Base-by-base conservation (phyloP, 257 asterid species). In the Striga asiatica region DNA sequence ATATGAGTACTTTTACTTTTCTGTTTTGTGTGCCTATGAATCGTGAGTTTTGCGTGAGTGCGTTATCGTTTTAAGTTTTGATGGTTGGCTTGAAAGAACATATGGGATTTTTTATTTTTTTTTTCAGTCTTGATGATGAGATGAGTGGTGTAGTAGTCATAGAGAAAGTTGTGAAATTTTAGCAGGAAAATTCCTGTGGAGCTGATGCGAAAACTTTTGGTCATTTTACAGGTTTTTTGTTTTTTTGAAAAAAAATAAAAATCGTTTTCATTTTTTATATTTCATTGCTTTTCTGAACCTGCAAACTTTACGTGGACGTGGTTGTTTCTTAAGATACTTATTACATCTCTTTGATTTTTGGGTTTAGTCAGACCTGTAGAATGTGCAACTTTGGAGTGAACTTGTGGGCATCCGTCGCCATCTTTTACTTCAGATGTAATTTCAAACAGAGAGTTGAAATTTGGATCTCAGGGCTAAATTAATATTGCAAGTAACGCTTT, bases 61-160 rank as follows among this genome's bases (percentile, higher is more conserved):
- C 43, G 19, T 51, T 13, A 9, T 58, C 14, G 11, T 17, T 47
- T 46, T 7, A 57, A 53, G 37, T 63, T 8, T 20, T 58, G 66
- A 23, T 25, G 29, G 37, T 10, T 50, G 41, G 35, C 37, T 56
- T 39, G 54, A 20, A 58, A 37, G 28, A 25, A 60, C 19, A 4
- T 55, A 9, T 9, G 11, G 24, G 5, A 39, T 39, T 39, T 27
- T 27, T 27, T 27, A 2, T 27, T 27, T 27, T 27, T 27, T 27
- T 38, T 35, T 57, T 56, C 16, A 27, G 29, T 22, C 23, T n/a
- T 11, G 56, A 34, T 8, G 8, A 10, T 34, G 39, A 34, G 8
- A 6, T 13, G 8, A 8, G 12, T 8, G n/a, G 8, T 3, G 39
- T 34, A 8, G 8, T 16, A 29, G 39, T 9, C 17, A 16, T 35